phyloP scores from a whole-genome alignment of 2,329 filamentous ascomycete species.

The Arachnomyces sp. region DNA sequence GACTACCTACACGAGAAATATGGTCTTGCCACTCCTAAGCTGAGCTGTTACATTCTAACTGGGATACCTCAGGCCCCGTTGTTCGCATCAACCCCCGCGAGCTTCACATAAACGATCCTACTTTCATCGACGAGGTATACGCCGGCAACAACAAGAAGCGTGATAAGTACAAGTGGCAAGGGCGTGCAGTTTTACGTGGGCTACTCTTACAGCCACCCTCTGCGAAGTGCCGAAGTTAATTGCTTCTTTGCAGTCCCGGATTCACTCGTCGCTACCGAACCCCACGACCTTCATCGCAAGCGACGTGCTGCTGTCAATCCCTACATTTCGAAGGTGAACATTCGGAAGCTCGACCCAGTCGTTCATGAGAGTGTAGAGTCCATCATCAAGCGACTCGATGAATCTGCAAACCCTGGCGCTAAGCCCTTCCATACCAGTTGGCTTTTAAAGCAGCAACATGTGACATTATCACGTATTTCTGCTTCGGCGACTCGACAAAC shows the following conservation, averaged over 20 bases:
- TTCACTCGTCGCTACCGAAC: conserved; percentile 8
- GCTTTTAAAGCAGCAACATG: conserved; percentile 12
- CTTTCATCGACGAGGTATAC: conserved; percentile 14
- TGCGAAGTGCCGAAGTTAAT: background rate
- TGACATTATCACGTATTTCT: conserved; percentile 15
- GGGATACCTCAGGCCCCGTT: too few relatives aligned
- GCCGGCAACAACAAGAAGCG: conserved; percentile 6
- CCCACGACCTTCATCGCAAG: conserved; percentile 10
- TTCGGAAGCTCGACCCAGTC: conserved; percentile 6
- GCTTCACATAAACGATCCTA: conserved; percentile 13
- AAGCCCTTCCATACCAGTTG: conserved; percentile 11
- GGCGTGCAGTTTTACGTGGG: conserved; percentile 4
- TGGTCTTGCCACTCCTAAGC: too few relatives aligned
- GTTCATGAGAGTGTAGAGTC: conserved; percentile 9
- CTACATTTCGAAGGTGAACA: conserved; percentile 11
- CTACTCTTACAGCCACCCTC: background rate
- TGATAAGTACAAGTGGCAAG: too few relatives aligned
- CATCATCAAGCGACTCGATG: conserved; percentile 11
- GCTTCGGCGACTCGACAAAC: conserved; percentile 9
- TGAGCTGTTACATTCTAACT: too few relatives aligned
- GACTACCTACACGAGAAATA: conserved; percentile 14
- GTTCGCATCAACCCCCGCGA: conserved; percentile 17
- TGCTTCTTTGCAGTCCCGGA: background rate
- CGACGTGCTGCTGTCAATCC: conserved; percentile 10
- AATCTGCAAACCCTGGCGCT: conserved; percentile 6